Base-by-base conservation (phyloP, 495 filamentous ascomycete species). In the Penicillium paradoxum region DNA sequence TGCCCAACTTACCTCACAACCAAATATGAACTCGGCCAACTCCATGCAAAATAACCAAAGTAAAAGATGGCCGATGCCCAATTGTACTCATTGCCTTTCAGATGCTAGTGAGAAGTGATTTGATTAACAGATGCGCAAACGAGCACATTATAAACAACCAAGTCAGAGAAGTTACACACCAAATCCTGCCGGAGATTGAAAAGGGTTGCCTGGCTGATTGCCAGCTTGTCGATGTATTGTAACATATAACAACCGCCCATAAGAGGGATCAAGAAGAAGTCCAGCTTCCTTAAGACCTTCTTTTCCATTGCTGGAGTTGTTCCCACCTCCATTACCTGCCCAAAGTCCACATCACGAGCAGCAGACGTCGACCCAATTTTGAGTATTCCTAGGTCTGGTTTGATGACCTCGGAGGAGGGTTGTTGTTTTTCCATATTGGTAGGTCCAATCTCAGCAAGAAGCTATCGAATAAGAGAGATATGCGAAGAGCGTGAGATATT, bases 201-300 rank as follows among this genome's bases (percentile, higher is more conserved):
- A 19, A 78, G 57, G 9, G 69, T 73, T 13, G 78, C 73, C 58
- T 82, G 81, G 37, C 76, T 80, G 1, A 83, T 63, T 3, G 79
- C 78, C 9, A 79, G 69, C 49, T 83, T 83, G 62, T 84, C 81
- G 59, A 84, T 77, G 55, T 76, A 82, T 49, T 81, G 78, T 30
- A 83, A 60, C 64, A 71, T 71, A 24, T 75, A 75, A 44, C 69
- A 71, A 17, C 71, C 53, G n/a, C 68, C 69, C 71, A 75, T 73
- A 9, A 77, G 57, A 1, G 79, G 80, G 52, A 83, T 78, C 11
- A 46, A 46, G 13, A 34, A 46, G 5, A 46, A 34, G 29, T 46
- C 44, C 17, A 46, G 17, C 17, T 46, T 46, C 9, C 44, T 46
- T 13, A 46, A 34, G 4, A 46, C 30, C 14, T 6, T 46, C 7